Base-by-base conservation (phyloP, 805 yeast species). In the Barnettozyma sp. region DNA sequence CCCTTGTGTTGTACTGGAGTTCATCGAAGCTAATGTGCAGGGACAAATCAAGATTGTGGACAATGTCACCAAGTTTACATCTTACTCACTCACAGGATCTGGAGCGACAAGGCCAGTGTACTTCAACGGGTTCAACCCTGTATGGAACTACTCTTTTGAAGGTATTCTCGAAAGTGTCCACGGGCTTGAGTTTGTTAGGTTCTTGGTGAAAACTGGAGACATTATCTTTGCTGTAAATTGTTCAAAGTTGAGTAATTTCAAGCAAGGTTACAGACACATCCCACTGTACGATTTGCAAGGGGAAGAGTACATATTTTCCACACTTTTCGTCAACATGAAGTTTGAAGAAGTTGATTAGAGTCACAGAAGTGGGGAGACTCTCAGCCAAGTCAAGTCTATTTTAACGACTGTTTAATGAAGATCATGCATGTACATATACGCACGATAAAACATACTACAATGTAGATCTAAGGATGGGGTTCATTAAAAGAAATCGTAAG, bases 81-180 rank as follows among this genome's bases (percentile, higher is more conserved):
- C 30, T 3, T 11, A 15, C 11, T 31, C 45, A 4, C 23, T 30
- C 5, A 20, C 35, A 4, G 39, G 40, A 2, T 10, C 24, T 1
- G 36, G 21, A 8, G 27, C 46, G 2, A 62, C 70, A 0, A 44
- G 41, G 9, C 33, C 45, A 4, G 70, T 81, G 1, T 52, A 56
- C 6, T 76, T 74, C 33, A 87, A 88, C 58, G 97, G 97, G 0
- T 85, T 84, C 59, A 86, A 83, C 51, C 97, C 97, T 0, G 58
- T 70, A 6, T 90, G 97, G 97, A 74, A 79, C 42, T 67, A 70
- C 33, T 55, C 52, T 5, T 68, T 78, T 41, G 43, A 54, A n/a
- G 68, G 79, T 3, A 48, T 49, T 1, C 45, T 65, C 6, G 54
- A 58, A 4, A 55, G 67, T 7, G 55, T 52, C 6, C 58, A 63